A percentile compares a stretch with the other conserved stretches of the same genome.
phyloP scores from a whole-genome alignment of 345 rosid genomes.

The Eucalyptus tenuipes region DNA sequence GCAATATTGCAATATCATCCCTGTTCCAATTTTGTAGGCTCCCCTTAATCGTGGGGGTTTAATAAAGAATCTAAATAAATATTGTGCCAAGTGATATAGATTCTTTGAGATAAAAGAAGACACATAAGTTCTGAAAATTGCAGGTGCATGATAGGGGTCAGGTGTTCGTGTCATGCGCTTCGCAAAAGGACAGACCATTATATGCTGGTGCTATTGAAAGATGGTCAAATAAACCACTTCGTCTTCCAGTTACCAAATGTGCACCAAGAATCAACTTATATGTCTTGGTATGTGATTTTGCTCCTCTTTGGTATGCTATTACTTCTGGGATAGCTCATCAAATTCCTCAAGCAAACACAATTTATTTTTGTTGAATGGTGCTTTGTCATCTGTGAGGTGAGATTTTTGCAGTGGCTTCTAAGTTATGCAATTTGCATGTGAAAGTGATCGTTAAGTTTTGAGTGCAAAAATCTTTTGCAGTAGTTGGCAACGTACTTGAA shows the following conservation, averaged over 20 bases:
- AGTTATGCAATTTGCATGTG: not conserved
- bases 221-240: slow-evolving; percentile 56
- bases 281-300: slow-evolving; percentile 39
- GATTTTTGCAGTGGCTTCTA: not conserved
- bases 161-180: slow-evolving; percentile 55
- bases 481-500: not conserved
- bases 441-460: not conserved
- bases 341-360: not conserved
- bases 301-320: not conserved
- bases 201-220: slow-evolving; percentile 56
- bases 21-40: not conserved
- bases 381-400: not conserved
- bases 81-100: not conserved
- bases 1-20: not conserved
- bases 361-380: not conserved
- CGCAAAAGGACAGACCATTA: slow-evolving; percentile 23
- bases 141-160: slow-evolving; percentile 95
- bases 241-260: slow-evolving; percentile 47
- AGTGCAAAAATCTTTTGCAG: not conserved
- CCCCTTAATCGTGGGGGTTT: not conserved
- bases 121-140: not conserved
- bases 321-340: not conserved
- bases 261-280: slow-evolving; percentile 41
- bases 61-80: not conserved
- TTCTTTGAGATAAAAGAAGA: not conserved